A percentile compares a stretch with the other conserved stretches of the same genome.
Conservation (phyloP, 169 alveolate species). For the Plasmodium knowlesi region DNA sequence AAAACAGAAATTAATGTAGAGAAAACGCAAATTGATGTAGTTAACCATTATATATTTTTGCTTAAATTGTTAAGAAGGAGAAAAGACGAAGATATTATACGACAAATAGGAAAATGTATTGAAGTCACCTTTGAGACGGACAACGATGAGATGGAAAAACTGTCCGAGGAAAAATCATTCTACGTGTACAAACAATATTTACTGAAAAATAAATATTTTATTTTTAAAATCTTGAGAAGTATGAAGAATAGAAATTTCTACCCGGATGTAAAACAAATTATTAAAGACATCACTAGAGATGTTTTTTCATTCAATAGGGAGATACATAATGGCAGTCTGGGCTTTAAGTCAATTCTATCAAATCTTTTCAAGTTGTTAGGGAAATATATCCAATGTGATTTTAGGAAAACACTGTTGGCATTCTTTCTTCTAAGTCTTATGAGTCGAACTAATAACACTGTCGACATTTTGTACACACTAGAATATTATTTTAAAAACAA, state of each 20-base stretch:
- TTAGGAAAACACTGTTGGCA: conserved; percentile 2
- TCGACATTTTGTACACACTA: conserved; percentile 59
- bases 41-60: conserved; percentile 42
- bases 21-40: conserved; percentile 20
- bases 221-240: conserved; percentile 48
- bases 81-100: neutral
- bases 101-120: conserved; percentile 10
- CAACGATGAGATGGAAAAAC: conserved; percentile 18
- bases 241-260: conserved; percentile 35
- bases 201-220: conserved; percentile 57
- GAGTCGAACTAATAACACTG: conserved; percentile 73
- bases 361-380: conserved; percentile 28
- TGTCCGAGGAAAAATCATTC: conserved; percentile 34
- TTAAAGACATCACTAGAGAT: conserved; percentile 66
- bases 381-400: conserved; percentile 7
- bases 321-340: conserved; percentile 65
- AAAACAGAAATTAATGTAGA: conserved; percentile 26
- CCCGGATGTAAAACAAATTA: conserved; percentile 62
- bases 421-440: conserved; percentile 53
- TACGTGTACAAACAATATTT: conserved; percentile 34
- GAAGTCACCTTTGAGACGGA: conserved; percentile 35
- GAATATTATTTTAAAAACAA: conserved; percentile 52
- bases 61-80: conserved; percentile 27
- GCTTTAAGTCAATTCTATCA: conserved; percentile 15
- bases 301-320: conserved; percentile 54